phyloP scores from a whole-genome alignment of 1,139 yeast genomes.

The Geotrichum europaeum region DNA sequence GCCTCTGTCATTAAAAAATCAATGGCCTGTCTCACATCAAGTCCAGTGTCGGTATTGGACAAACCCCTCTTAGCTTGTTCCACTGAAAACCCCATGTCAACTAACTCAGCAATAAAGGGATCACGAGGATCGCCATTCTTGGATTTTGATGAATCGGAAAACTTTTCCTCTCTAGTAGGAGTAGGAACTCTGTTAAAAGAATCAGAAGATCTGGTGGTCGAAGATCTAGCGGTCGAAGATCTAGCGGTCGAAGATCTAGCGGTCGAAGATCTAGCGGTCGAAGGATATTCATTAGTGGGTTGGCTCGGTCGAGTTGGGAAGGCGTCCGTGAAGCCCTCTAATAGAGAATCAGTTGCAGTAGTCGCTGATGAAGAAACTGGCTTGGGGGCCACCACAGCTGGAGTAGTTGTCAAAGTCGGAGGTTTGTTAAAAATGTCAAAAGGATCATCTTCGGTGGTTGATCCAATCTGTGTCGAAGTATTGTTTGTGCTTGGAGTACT shows the following conservation, averaged over 20 bases:
- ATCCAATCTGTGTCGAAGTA: not conserved
- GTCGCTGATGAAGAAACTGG: not conserved
- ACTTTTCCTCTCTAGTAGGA: not conserved
- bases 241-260: slow-evolving; percentile 12
- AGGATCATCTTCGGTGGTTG: slow-evolving; percentile 26
- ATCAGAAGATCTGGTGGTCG: not conserved
- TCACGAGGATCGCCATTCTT: slow-evolving; percentile 38
- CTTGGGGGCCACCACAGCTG: slow-evolving; percentile 8
- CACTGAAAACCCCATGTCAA: slow-evolving; percentile 73
- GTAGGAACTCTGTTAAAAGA: slow-evolving; percentile 5
- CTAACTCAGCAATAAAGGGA: slow-evolving; percentile 56
- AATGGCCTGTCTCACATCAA: slow-evolving; percentile 61
- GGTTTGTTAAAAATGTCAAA: slow-evolving; percentile 35
- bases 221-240: slow-evolving; percentile 13
- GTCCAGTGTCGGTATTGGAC: slow-evolving; percentile 46
- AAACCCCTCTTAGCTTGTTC: slow-evolving; percentile 61
- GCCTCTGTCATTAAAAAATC: slow-evolving; percentile 59
- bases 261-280: slow-evolving; percentile 11
- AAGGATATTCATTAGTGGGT: slow-evolving; percentile 2
- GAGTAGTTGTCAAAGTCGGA: slow-evolving; percentile 15
- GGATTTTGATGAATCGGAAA: slow-evolving; percentile 1
- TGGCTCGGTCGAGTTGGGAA: slow-evolving; percentile 11
- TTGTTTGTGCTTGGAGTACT: not conserved
- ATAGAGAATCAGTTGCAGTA: slow-evolving; percentile 2
- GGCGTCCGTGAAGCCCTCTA: slow-evolving; percentile 17